Conservation (phyloP, 768 basidiomycete species). For the Boletellus ananas region DNA sequence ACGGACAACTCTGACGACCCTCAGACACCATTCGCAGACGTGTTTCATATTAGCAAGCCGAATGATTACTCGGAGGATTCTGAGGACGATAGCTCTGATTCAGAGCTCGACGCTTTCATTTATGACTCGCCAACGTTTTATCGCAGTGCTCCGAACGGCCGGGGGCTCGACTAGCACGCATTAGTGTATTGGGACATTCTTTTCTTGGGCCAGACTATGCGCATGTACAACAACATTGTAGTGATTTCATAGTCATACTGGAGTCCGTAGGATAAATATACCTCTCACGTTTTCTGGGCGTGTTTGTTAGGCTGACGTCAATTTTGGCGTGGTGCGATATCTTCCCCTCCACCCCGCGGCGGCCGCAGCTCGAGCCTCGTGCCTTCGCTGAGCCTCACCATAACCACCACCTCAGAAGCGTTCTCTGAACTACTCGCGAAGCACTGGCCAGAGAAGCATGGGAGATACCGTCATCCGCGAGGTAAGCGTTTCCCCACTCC, state of each 20-base stretch:
- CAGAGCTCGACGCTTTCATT: constrained; percentile 52
- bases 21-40: constrained; percentile 76
- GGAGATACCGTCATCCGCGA: constrained; percentile 43
- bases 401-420: constrained; percentile 15
- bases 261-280: too few relatives aligned
- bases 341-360: constrained; percentile 13
- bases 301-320: constrained; percentile 22
- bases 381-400: constrained; percentile 5
- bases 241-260: background rate
- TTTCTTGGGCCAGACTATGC: constrained; percentile 1
- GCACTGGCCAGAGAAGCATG: constrained; percentile 16
- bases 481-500: constrained; percentile 22
- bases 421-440: constrained; percentile 4
- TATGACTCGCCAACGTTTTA: constrained; percentile 53
- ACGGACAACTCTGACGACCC: constrained; percentile 54
- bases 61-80: constrained; percentile 42
- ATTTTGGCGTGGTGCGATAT: background rate
- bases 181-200: background rate
- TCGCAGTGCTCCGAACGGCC: constrained; percentile 46
- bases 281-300: constrained; percentile 7
- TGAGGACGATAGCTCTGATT: constrained; percentile 41
- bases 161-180: constrained; percentile 12
- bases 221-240: background rate
- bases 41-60: constrained; percentile 55
- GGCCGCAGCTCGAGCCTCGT: too few relatives aligned